Percentiles rank a stretch among this genome's conserved stretches.
Evolutionary conservation across 192 early-diverging fungal genomes (phyloP).

Genomic region (Cetraspora pellucida): DNA sequence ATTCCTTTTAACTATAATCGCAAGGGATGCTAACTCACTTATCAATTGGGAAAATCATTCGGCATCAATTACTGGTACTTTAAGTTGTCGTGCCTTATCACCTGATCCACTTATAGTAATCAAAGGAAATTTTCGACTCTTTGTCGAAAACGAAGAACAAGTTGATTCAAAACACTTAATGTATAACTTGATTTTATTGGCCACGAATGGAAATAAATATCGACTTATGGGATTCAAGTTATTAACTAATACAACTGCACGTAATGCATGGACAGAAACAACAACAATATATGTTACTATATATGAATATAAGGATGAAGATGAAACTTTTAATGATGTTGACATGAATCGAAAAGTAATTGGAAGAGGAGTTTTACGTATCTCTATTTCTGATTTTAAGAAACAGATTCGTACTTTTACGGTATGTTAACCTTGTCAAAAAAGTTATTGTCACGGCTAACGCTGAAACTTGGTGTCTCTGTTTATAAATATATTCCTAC

Average conservation of each 20-base stretch:
- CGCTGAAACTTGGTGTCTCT: not conserved
- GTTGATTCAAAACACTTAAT: slow-evolving; percentile 42
- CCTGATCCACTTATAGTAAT: slow-evolving; percentile 49
- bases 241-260: slow-evolving; percentile 35
- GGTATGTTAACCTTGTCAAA: slow-evolving; percentile 10
- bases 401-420: slow-evolving; percentile 37
- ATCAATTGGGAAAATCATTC: slow-evolving; percentile 37
- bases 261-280: slow-evolving; percentile 45
- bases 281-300: slow-evolving; percentile 44
- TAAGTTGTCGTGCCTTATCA: slow-evolving; percentile 51
- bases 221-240: slow-evolving; percentile 47
- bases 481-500: slow-evolving; percentile 27
- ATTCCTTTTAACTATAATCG: slow-evolving; percentile 40
- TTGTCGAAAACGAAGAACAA: slow-evolving; percentile 34
- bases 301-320: not conserved
- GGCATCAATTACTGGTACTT: slow-evolving; percentile 44
- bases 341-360: slow-evolving; percentile 36
- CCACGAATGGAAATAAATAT: slow-evolving; percentile 43
- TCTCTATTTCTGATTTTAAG: slow-evolving; percentile 36
- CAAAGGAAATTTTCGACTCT: slow-evolving; percentile 45
- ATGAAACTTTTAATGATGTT: slow-evolving; percentile 15
- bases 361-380: slow-evolving; percentile 44
- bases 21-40: slow-evolving; percentile 38
- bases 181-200: slow-evolving; percentile 42
- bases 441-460: not conserved